Base-by-base conservation (phyloP, 306 rosid genomes). In the Sechiopsis laciniata region DNA sequence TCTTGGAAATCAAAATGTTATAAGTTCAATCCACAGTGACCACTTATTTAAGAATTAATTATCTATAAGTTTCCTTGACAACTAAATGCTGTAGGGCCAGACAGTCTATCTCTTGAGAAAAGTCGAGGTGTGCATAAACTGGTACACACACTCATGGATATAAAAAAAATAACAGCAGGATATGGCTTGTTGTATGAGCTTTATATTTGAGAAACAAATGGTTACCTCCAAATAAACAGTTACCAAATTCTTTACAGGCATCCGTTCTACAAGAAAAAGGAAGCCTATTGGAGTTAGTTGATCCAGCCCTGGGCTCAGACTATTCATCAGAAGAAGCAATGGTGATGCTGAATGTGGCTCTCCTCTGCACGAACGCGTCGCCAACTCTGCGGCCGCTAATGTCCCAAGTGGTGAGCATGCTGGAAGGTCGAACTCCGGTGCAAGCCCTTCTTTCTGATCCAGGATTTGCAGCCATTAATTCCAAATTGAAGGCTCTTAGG, bases 351-450 rank as follows among this genome's bases (percentile, higher is more conserved):
- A 90, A 94, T 75, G 90, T 90, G 79, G 95, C 92, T 62, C 96
- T 94, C 55, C 54, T 90, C 20, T 90, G 98, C 81, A 90, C 98
- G 67, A 90, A 94, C 81, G 97, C 98, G 37, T 87, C 97, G 19
- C 98, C 98, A 10, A 94, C 95, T 12, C 96, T 94, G 2, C 81
- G 97, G 73, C 98, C 97, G 24, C 83, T 80, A 50, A 94, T 90
- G 97, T 78, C 90, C 19, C 96, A 94, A 82, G 98, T 77, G 32
- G 90, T 90, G 52, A 94, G 97, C 85, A 94, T 94, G 94, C 95
- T 94, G 2, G 97, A 94, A 85, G 98, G 98, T 59, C 79, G 84
- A 84, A 94, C 97, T 19, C 83, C 74, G 7, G 85, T 94, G 45
- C 94, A 90, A 45, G 94, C 85, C 9, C 61, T 86, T 6, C 94